Percentiles rank a stretch among this genome's conserved stretches.
Evolutionary conservation across 1,139 yeast genomes (phyloP).

Genomic region (Suhomyces chickasaworum): DNA sequence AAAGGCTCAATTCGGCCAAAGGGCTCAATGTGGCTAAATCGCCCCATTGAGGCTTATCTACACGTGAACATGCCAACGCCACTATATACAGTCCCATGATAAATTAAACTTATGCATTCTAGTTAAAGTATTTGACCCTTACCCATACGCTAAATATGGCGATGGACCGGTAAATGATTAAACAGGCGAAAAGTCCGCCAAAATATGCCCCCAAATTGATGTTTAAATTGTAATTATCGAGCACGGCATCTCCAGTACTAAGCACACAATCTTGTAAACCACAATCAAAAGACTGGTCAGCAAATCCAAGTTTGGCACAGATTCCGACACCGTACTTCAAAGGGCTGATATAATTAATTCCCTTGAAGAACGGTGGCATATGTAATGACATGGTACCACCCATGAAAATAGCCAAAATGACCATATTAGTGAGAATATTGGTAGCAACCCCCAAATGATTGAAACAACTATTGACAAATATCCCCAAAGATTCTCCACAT

Average conservation of each 20-base stretch:
- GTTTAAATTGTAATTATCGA: slow-evolving; percentile 35
- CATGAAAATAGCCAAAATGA: slow-evolving; percentile 28
- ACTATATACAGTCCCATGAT: too few relatives aligned
- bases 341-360: slow-evolving; percentile 28
- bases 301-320: slow-evolving; percentile 41
- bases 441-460: slow-evolving; percentile 29
- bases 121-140: slow-evolving; percentile 21
- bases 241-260: slow-evolving; percentile 37
- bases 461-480: slow-evolving; percentile 24
- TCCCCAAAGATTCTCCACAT: slow-evolving; percentile 29
- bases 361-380: slow-evolving; percentile 29
- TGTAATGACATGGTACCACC: slow-evolving; percentile 33
- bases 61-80: background rate
- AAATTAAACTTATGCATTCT: background rate
- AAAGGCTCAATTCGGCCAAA: too few relatives aligned
- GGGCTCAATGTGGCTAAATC: too few relatives aligned
- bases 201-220: slow-evolving; percentile 30
- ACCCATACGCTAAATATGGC: slow-evolving; percentile 20
- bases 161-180: slow-evolving; percentile 23
- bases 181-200: slow-evolving; percentile 24
- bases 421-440: slow-evolving; percentile 23
- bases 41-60: slow-evolving; percentile 1
- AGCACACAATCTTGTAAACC: slow-evolving; percentile 31
- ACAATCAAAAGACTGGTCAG: slow-evolving; percentile 37
- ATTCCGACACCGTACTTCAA: slow-evolving; percentile 28